A percentile compares a stretch with the other conserved stretches of the same genome.
Evolutionary conservation across 1,284 basidiomycete species (phyloP).

Genomic region (Cystobasidiaceae sp.): DNA sequence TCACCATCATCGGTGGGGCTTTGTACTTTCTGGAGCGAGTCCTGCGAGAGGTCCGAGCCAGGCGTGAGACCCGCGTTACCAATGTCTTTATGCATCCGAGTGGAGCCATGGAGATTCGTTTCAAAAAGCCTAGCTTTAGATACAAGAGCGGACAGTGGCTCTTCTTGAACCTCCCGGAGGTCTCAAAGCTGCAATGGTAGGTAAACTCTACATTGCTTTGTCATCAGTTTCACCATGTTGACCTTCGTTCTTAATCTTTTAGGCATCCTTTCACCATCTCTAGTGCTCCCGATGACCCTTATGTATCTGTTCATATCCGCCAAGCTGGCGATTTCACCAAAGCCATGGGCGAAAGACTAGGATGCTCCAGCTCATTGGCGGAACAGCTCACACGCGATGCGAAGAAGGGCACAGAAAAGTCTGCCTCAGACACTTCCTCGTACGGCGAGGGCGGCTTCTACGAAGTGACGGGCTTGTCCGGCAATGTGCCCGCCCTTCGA

Average conservation of each 20-base stretch:
- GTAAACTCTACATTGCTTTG: too few relatives aligned
- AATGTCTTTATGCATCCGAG: slow-evolving; percentile 53
- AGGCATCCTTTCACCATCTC: slow-evolving; percentile 76
- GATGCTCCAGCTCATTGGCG: slow-evolving; percentile 68
- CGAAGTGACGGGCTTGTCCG: slow-evolving; percentile 55
- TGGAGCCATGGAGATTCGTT: slow-evolving; percentile 82
- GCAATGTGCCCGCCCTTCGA: slow-evolving; percentile 62
- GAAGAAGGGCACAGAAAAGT: slow-evolving; percentile 60
- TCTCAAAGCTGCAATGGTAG: slow-evolving; percentile 80
- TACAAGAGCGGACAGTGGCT: slow-evolving; percentile 87
- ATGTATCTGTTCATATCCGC: slow-evolving; percentile 79
- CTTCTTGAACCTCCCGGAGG: slow-evolving; percentile 76
- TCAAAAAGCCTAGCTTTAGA: slow-evolving; percentile 78
- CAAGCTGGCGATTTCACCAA: slow-evolving; percentile 82
- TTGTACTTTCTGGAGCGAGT: slow-evolving; percentile 78
- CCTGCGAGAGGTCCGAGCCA: slow-evolving; percentile 63
- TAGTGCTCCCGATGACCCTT: slow-evolving; percentile 82
- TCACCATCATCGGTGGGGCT: slow-evolving; percentile 77
- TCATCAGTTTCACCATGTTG: too few relatives aligned
- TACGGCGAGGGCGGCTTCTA: slow-evolving; percentile 61
- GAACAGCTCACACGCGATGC: slow-evolving; percentile 66
- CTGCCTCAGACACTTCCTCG: slow-evolving; percentile 46
- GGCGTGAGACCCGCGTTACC: slow-evolving; percentile 63
- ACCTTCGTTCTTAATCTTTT: slow-evolving; percentile 1
- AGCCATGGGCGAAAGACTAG: slow-evolving; percentile 71